Base-by-base conservation (phyloP, 2,329 filamentous ascomycete genomes). In the Fusarium nygamai region DNA sequence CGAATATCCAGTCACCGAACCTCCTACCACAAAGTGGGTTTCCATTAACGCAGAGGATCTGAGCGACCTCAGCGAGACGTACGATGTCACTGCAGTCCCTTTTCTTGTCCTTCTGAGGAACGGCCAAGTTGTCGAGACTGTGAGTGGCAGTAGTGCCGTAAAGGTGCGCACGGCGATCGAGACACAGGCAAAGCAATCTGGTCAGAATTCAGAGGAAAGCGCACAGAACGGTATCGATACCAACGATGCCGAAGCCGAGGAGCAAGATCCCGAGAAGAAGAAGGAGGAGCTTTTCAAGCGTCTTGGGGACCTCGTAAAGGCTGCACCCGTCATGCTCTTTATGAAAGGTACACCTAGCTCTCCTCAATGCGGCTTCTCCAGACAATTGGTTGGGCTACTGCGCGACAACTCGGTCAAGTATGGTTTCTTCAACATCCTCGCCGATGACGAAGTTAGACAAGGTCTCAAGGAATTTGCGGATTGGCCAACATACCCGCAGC, bases 361-460 rank as follows among this genome's bases (percentile, higher is more conserved):
- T 38, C 95, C 95, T 3, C 93, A 97, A 83, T 98, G 95, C 80
- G 95, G 96, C 6, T 99, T 99, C 85, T 97, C 94, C 76, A 88
- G 96, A 76, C 95, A 98, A 85, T 86, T 98, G 50, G 96, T 99
- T 48, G 91, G 87, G 33, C 90, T 99, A 53, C 85, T 99, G 78
- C 90, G 96, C 60, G 96, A 98, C 84, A 92, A 94, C 81, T 93
- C 93, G 57, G 93, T 99, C 69, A 94, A 97, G 82, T 99, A 98
- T 82, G 96, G 96, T 27, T 99, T 99, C 87, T 99, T 99, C 88
- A 98, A 99, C 82, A 99, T 99, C 74, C 85, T 99, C 78, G 96
- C 96, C 73, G 96, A 99, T 82, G 96, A 99, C 80, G 96, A 98
- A 83, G 96, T 99, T 54, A 90, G 96, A 70, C 96, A 98, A 85